These are phyloP conservation scores for Trebouxiophyceae sp. DNA, from an alignment of 163 green algal species.

Conservation along the genomic window DNA sequence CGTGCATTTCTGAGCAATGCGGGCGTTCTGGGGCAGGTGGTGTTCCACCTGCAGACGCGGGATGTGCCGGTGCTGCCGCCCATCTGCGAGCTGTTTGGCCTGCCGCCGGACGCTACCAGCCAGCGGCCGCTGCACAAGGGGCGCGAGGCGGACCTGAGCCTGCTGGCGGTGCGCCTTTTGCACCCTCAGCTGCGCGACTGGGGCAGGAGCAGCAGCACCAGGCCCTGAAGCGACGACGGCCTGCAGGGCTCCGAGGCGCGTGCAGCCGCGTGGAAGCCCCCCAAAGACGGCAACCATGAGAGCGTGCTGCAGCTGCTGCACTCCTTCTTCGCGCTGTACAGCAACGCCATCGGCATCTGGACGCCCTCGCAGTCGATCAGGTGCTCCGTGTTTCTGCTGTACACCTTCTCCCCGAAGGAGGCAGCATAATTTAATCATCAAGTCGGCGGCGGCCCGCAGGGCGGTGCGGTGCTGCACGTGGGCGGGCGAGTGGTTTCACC, in stretches of 20 bases:
- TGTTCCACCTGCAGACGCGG: slow-evolving; percentile 52
- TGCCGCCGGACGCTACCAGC: not conserved
- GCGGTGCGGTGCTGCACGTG: slow-evolving; percentile 17
- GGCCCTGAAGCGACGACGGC: no score
- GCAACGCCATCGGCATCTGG: not conserved
- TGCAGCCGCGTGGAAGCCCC: not conserved
- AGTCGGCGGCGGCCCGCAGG: no score
- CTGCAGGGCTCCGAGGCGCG: not conserved
- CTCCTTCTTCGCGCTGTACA: slow-evolving; percentile 22
- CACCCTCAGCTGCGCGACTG: no score
- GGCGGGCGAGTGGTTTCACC: slow-evolving; percentile 6
- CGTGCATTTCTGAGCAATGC: no score
- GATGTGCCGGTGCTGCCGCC: slow-evolving; percentile 42
- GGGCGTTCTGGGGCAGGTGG: slow-evolving; percentile 40
- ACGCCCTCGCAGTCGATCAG: no score
- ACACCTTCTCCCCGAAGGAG: no score
- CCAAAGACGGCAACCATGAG: slow-evolving; percentile 20
- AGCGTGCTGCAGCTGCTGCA: slow-evolving; percentile 21
- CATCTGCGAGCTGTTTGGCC: slow-evolving; percentile 43
- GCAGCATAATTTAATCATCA: no score
- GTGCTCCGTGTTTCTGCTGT: no score
- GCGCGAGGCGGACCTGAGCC: slow-evolving; percentile 3
- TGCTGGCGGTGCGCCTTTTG: slow-evolving; percentile 18
- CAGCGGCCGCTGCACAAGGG: slow-evolving; percentile 21
- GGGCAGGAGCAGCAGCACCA: no score